phyloP scores from a whole-genome alignment of 441 rosid species.

The Euphorbia schlechtendalii region DNA sequence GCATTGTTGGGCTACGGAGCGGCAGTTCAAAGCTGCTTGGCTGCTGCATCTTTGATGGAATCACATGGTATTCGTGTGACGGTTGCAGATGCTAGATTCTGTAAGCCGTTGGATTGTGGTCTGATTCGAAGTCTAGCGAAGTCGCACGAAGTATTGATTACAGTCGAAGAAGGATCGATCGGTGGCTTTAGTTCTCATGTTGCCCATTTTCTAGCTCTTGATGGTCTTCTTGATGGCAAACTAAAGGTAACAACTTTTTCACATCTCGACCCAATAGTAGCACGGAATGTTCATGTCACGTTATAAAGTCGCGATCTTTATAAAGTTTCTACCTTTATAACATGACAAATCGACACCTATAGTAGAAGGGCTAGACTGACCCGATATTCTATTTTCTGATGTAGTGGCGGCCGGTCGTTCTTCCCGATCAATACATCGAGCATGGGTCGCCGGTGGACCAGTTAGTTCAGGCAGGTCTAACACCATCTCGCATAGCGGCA shows the following conservation, averaged over 20 bases:
- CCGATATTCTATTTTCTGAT: no score
- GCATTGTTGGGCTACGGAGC: constrained; percentile 80
- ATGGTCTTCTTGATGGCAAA: constrained; percentile 81
- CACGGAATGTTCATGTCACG: no score
- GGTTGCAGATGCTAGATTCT: constrained; percentile 83
- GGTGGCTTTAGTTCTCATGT: constrained; percentile 97
- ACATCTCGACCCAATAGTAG: no score
- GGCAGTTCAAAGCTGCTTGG: constrained; percentile 80
- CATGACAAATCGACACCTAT: no score
- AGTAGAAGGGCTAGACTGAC: no score
- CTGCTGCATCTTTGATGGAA: constrained; percentile 55
- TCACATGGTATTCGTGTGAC: constrained; percentile 47
- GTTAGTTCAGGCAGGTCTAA: constrained; percentile 71
- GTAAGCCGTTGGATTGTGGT: constrained; percentile 72
- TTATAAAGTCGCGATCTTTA: no score
- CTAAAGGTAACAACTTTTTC: constrained; percentile 47
- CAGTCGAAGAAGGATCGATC: constrained; percentile 90
- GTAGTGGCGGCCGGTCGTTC: constrained; percentile 91
- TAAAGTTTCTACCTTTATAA: no score
- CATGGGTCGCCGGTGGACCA: constrained; percentile 90
- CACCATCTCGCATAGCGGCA: constrained; percentile 82
- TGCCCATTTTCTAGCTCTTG: constrained; percentile 79
- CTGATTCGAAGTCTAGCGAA: constrained; percentile 76
- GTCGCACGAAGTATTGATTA: constrained; percentile 69
- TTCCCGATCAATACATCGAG: constrained; percentile 76